These are phyloP conservation scores for Skeletonema tropicum DNA, from an alignment of 108 stramenopile species.

Conservation along the genomic window DNA sequence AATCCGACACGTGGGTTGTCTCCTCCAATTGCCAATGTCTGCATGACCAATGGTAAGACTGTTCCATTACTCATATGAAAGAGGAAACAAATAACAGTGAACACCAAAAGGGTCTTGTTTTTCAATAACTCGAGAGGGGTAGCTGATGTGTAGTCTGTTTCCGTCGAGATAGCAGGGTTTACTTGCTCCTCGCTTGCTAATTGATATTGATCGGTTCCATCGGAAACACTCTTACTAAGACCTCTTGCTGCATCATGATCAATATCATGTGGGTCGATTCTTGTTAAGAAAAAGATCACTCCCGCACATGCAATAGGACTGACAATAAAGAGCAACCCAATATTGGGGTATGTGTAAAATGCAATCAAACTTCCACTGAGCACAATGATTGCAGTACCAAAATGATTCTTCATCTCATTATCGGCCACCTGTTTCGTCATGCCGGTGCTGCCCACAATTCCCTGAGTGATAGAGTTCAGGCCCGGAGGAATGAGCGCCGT, in stretches of 20 bases:
- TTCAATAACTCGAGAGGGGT: slow-evolving; percentile 73
- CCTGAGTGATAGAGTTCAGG: slow-evolving; percentile 87
- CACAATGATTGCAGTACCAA: slow-evolving; percentile 89
- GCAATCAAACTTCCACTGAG: slow-evolving; percentile 70
- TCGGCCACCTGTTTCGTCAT: slow-evolving; percentile 86
- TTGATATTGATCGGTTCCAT: slow-evolving; percentile 2
- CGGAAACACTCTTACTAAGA: slow-evolving; percentile 30
- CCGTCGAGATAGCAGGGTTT: not conserved
- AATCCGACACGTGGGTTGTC: slow-evolving; percentile 63
- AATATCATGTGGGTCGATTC: slow-evolving; percentile 79
- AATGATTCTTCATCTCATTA: slow-evolving; percentile 92
- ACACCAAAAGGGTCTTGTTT: slow-evolving; percentile 78
- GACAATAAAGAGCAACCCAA: slow-evolving; percentile 78
- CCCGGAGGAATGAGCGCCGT: slow-evolving; percentile 90
- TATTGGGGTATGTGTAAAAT: slow-evolving; percentile 73
- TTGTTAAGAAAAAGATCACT: slow-evolving; percentile 66
- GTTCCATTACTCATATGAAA: slow-evolving; percentile 90
- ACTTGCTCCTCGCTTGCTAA: not conserved
- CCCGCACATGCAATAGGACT: slow-evolving; percentile 85
- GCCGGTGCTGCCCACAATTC: slow-evolving; percentile 83
- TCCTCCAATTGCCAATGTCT: slow-evolving; percentile 81
- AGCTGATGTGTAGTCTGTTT: slow-evolving; percentile 49
- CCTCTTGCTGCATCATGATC: slow-evolving; percentile 91
- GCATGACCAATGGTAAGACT: slow-evolving; percentile 88
- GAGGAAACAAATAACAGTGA: slow-evolving; percentile 76